Percentiles rank a stretch among this genome's conserved stretches.
Conservation (phyloP, 306 rosid species). For the Delonix regia region DNA sequence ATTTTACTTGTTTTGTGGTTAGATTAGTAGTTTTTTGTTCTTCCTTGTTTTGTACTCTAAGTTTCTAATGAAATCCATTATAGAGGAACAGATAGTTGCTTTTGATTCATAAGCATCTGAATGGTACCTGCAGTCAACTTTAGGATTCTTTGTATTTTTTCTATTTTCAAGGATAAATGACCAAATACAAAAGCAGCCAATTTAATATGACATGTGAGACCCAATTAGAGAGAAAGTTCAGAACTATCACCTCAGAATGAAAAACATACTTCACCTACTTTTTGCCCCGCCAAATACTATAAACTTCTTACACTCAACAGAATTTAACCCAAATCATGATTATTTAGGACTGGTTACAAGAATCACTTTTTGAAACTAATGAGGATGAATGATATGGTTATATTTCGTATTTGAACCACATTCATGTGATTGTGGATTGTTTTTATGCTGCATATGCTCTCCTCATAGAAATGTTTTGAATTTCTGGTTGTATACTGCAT, state of each 20-base stretch:
- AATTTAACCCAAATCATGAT: constrained; percentile 5
- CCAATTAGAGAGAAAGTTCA: neutral
- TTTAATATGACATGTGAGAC: neutral
- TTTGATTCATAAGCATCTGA: neutral
- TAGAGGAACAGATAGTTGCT: neutral
- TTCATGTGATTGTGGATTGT: too few relatives aligned
- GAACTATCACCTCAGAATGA: too few relatives aligned
- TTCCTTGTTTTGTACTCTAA: neutral
- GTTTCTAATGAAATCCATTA: neutral
- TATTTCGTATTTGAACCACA: too few relatives aligned
- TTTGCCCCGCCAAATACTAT: neutral
- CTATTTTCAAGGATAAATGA: neutral
- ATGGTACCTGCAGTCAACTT: neutral
- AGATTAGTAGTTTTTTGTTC: neutral
- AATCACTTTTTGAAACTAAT: neutral
- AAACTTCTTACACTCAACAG: neutral
- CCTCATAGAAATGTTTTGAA: neutral
- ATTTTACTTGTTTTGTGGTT: neutral
- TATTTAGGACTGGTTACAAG: neutral
- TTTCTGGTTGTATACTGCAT: neutral
- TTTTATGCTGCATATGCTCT: too few relatives aligned
- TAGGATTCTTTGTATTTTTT: neutral
- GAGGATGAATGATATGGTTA: neutral
- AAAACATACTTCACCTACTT: neutral
- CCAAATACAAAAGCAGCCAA: neutral